These are phyloP conservation scores for Medicago ruthenica DNA, from an alignment of 306 rosid genomes.

Conservation along the genomic window DNA sequence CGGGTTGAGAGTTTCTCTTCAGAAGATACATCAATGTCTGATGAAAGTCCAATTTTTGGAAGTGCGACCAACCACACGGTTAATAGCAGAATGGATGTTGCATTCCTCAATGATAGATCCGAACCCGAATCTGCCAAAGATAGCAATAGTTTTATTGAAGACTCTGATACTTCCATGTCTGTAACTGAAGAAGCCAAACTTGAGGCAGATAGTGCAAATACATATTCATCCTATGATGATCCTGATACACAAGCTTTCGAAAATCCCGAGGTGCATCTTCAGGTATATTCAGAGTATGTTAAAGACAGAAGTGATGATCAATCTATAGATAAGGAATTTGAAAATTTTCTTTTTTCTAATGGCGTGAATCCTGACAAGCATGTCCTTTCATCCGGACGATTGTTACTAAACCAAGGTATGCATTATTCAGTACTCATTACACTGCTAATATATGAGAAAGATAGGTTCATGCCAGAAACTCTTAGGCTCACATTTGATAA, in stretches of 20 bases:
- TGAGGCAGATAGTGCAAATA: constrained; percentile 44
- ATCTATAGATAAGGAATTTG: constrained; percentile 56
- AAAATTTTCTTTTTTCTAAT: constrained; percentile 55
- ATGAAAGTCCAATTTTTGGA: constrained; percentile 45
- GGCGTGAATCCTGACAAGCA: constrained; percentile 53
- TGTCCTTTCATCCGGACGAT: constrained; percentile 75
- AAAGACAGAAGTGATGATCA: constrained; percentile 52
- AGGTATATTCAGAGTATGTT: constrained; percentile 46
- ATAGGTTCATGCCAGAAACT: not conserved
- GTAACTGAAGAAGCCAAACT: constrained; percentile 51
- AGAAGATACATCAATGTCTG: constrained; percentile 42
- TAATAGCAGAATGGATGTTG: constrained; percentile 25
- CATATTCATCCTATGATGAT: constrained; percentile 32
- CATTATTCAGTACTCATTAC: not conserved
- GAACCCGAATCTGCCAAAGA: constrained; percentile 59
- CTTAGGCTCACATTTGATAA: not conserved
- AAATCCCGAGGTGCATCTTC: constrained; percentile 55
- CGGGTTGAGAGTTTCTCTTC: constrained; percentile 47
- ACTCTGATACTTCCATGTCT: constrained; percentile 58
- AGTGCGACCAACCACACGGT: constrained; percentile 12
- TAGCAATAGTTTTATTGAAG: constrained; percentile 61
- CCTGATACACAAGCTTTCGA: constrained; percentile 39
- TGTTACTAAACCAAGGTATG: constrained; percentile 70
- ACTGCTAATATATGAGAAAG: not conserved
- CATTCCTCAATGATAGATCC: constrained; percentile 35